phyloP scores from a whole-genome alignment of 1,284 basidiomycete species.

The Ceratobasidium theobromae region DNA sequence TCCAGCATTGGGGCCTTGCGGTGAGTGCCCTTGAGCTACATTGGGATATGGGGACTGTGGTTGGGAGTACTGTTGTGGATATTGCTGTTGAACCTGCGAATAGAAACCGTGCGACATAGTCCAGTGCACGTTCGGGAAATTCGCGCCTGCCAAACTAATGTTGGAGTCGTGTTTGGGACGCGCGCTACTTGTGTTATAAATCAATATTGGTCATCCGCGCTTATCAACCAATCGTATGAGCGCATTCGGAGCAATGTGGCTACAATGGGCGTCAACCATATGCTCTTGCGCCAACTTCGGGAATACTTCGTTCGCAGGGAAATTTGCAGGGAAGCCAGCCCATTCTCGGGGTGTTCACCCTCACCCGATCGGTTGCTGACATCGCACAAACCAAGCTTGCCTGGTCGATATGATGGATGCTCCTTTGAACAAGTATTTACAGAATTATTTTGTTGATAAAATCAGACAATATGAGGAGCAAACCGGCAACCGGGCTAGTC shows the following conservation, averaged over 20 bases:
- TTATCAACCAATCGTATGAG: neutral
- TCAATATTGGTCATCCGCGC: constrained; percentile 26
- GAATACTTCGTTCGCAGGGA: too few relatives aligned
- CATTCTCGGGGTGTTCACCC: too few relatives aligned
- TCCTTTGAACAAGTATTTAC: neutral
- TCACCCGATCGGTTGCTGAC: too few relatives aligned
- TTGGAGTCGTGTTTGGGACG: constrained; percentile 28
- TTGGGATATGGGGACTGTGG: constrained; percentile 18
- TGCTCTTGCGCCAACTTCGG: too few relatives aligned
- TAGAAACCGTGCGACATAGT: constrained; percentile 31
- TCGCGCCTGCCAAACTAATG: neutral
- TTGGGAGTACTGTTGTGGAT: constrained; percentile 23
- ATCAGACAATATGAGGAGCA: too few relatives aligned
- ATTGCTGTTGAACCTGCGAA: constrained; percentile 24
- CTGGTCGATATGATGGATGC: too few relatives aligned
- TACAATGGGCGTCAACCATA: too few relatives aligned
- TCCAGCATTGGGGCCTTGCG: neutral
- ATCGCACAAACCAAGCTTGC: too few relatives aligned
- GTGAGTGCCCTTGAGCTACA: constrained; percentile 2
- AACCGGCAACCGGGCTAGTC: too few relatives aligned
- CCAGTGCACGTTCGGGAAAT: neutral
- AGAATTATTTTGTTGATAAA: too few relatives aligned
- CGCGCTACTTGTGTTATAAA: constrained; percentile 29
- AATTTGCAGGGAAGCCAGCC: too few relatives aligned
- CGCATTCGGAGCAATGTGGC: neutral